Percentiles rank a stretch among this genome's conserved stretches.
These are phyloP conservation scores for Cyanidiococcus yangmingshanensis DNA, from an alignment of 23 red algal genomes.

Conservation along the genomic window DNA sequence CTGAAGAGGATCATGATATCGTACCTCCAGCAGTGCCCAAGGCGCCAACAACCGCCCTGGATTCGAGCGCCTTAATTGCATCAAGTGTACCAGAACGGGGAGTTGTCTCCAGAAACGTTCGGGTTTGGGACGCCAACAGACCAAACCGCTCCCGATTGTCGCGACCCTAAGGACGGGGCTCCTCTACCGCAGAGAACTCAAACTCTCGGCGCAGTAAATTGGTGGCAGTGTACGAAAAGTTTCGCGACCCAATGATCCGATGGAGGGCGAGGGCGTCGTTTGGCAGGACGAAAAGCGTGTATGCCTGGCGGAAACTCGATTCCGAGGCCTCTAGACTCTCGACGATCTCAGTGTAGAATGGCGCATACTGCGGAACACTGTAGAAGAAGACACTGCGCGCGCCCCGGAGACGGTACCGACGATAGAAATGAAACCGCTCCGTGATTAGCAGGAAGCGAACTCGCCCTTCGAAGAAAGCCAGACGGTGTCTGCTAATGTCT, in stretches of 20 bases:
- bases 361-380: conserved; percentile 30
- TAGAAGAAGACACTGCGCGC: conserved; percentile 52
- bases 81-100: neutral
- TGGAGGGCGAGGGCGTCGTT: conserved; percentile 1
- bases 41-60: neutral
- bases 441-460: conserved; percentile 47
- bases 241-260: neutral
- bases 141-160: neutral
- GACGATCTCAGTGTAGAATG: conserved; percentile 58
- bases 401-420: conserved; percentile 52
- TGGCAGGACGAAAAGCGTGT: conserved; percentile 32
- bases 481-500: conserved; percentile 40
- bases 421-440: conserved; percentile 75
- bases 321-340: conserved; percentile 47
- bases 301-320: conserved; percentile 30
- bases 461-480: conserved; percentile 36
- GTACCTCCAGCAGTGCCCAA: neutral
- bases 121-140: neutral
- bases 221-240: neutral
- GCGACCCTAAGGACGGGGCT: neutral
- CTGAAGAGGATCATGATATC: neutral
- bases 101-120: neutral
- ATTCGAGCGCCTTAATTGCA: neutral
- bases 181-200: neutral
- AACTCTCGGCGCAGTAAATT: neutral